Percentiles rank a stretch among this genome's conserved stretches.
phyloP scores from a whole-genome alignment of 208 protist species.

The Kentomonas sorsogonicus region DNA sequence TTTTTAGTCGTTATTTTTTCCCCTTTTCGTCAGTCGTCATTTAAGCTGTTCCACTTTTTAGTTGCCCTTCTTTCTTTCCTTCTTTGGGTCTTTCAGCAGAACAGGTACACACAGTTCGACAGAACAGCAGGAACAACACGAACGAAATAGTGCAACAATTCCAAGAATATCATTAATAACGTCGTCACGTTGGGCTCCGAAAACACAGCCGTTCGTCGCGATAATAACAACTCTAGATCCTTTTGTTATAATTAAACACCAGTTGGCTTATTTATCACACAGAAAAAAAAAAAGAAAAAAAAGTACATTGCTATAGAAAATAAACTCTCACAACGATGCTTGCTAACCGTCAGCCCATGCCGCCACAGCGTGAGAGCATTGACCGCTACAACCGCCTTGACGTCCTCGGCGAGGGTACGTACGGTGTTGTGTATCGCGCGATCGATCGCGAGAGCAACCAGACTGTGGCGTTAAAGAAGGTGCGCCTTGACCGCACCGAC shows the following conservation, averaged over 20 bases:
- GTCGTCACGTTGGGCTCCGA: too few relatives aligned
- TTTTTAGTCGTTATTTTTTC: too few relatives aligned
- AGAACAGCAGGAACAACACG: too few relatives aligned
- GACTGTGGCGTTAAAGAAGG: conserved; percentile 97
- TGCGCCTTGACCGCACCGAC: conserved; percentile 95
- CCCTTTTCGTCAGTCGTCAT: too few relatives aligned
- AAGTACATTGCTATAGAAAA: neutral
- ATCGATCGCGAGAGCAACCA: conserved; percentile 73
- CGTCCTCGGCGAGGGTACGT: conserved; percentile 90
- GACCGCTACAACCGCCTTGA: conserved; percentile 87
- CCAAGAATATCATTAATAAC: too few relatives aligned
- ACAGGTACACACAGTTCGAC: too few relatives aligned
- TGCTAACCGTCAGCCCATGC: too few relatives aligned
- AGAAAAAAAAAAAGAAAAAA: conserved; percentile 4
- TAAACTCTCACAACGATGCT: neutral
- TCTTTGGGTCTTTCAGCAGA: too few relatives aligned
- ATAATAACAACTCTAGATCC: neutral
- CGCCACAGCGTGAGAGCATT: conserved; percentile 62
- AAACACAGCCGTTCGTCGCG: neutral
- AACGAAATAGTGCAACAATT: too few relatives aligned
- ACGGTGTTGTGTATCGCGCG: conserved; percentile 90
- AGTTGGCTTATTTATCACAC: neutral
- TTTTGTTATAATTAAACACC: neutral
- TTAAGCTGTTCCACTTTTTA: too few relatives aligned
- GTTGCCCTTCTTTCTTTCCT: too few relatives aligned